Conservation (phyloP, 2,329 filamentous ascomycete genomes). For the Colletotrichum plurivorum region DNA sequence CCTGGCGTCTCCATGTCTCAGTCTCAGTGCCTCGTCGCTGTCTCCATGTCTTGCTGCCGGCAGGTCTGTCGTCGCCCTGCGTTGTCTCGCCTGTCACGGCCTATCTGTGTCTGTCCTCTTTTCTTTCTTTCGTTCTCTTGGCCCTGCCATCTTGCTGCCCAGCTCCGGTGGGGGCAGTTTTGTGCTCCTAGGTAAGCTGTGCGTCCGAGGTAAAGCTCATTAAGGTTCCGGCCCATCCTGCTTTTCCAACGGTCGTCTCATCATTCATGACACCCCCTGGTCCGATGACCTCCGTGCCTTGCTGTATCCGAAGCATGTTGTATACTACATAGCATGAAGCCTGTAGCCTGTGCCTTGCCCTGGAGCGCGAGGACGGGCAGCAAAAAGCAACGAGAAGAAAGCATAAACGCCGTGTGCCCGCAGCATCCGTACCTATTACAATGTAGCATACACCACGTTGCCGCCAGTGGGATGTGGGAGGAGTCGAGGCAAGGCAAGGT, state of each 20-base stretch:
- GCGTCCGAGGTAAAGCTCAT: background rate
- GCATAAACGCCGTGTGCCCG: too few relatives aligned
- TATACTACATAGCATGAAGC: too few relatives aligned
- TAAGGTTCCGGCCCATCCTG: slow-evolving; percentile 5
- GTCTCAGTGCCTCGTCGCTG: slow-evolving; percentile 1
- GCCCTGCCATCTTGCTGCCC: background rate
- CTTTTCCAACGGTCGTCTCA: slow-evolving; percentile 17
- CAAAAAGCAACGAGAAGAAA: slow-evolving; percentile 18
- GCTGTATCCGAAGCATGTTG: too few relatives aligned
- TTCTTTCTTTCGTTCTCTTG: background rate
- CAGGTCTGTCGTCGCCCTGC: slow-evolving; percentile 4
- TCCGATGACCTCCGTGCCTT: too few relatives aligned
- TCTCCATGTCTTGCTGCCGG: slow-evolving; percentile 7
- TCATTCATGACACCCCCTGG: background rate
- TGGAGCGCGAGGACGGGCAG: background rate
- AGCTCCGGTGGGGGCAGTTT: background rate
- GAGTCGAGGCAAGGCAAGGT: slow-evolving; percentile 26
- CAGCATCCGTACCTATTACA: too few relatives aligned
- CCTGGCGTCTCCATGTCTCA: slow-evolving; percentile 19
- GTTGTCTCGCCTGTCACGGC: slow-evolving; percentile 1
- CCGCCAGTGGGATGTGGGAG: slow-evolving; percentile 29
- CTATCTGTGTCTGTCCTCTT: background rate
- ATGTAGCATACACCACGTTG: background rate
- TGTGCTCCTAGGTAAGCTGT: background rate
- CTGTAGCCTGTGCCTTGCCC: background rate